Evolutionary conservation across 495 filamentous ascomycete species (phyloP), one percentile per base, ranked within the genome.

Genomic region (Aspergillus olivimuriae): DNA sequence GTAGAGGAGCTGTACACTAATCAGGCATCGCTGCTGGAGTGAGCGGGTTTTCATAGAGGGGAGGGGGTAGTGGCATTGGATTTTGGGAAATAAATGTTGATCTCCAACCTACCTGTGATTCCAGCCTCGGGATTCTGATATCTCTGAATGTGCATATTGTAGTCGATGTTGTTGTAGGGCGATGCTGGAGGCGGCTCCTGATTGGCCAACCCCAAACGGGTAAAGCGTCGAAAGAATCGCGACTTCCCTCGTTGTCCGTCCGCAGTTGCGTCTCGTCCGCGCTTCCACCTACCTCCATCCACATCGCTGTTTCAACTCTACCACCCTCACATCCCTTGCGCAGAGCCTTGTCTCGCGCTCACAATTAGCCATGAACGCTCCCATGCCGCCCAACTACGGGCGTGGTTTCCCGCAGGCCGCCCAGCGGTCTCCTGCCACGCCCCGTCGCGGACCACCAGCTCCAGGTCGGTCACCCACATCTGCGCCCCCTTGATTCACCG

Each of bases 1-100:
- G 92, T 98, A 51, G 94, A 98, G 63, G 88, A 89, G 53, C 72
- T 98, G 54, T 98, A 96, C 70, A 88, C 89, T 43, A 96, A 96
- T 73, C 94, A 97, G 69, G 92, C 92, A 34, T 94, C 89, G 31
- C 73, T 90, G 73, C 71, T 98, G 56, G 92, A 98, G 77, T 98
- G 80, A 62, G 60, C 22, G 19, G 10, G 8, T n/a, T 7, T 45
- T 8, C n/a, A n/a, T n/a, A n/a, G n/a, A n/a, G n/a, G n/a, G 28
- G 28, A 26, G 17, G 14, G 10, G 8, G 11, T 14, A 10, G 12
- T 34, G 10, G 12, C 16, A 6, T 7, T 34, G 33, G 16, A 15
- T 4, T 5, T n/a, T 34, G 15, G 33, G 16, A 34, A 30, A 7
- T 8, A 16, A 24, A n/a, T n/a, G n/a, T n/a, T n/a, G n/a, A n/a